phyloP scores from a whole-genome alignment of 176 grass and related monocot species.

The Otatea glauca region DNA sequence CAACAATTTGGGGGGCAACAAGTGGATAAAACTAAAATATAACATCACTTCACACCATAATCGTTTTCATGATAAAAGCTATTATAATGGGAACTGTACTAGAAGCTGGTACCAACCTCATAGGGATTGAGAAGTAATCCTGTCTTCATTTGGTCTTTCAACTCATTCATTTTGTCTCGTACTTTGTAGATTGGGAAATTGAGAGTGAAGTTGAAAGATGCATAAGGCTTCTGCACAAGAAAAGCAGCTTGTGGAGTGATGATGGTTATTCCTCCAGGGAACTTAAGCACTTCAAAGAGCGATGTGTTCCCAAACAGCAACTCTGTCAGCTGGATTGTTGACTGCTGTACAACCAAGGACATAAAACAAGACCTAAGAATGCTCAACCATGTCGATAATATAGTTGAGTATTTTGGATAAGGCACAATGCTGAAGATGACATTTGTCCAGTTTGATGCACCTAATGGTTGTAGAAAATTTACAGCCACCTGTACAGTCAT shows the following conservation, averaged over 20 bases:
- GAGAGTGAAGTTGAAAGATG: constrained; percentile 86
- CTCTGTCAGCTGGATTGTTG: constrained; percentile 70
- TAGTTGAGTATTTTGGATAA: constrained; percentile 66
- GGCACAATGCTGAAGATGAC: constrained; percentile 85
- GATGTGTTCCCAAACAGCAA: constrained; percentile 75
- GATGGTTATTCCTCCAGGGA: constrained; percentile 92
- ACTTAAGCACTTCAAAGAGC: constrained; percentile 73
- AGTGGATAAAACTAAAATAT: constrained; percentile 7
- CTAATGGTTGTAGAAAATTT: constrained; percentile 62
- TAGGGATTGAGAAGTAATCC: constrained; percentile 75
- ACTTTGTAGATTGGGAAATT: constrained; percentile 84
- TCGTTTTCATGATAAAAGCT: background rate
- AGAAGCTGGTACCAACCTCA: constrained; percentile 60
- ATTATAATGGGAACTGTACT: background rate
- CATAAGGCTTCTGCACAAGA: constrained; percentile 73
- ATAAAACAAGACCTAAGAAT: constrained; percentile 81
- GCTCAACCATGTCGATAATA: constrained; percentile 74
- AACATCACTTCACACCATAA: constrained; percentile 17
- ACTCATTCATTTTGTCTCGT: constrained; percentile 57
- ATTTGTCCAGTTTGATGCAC: constrained; percentile 64
- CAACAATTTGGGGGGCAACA: background rate
- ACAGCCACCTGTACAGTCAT: constrained; percentile 59
- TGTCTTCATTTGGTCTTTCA: constrained; percentile 86
- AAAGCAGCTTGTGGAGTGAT: constrained; percentile 84
- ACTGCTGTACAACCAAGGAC: constrained; percentile 69